phyloP scores from a whole-genome alignment of 768 basidiomycete species.

The Pholiota molesta region DNA sequence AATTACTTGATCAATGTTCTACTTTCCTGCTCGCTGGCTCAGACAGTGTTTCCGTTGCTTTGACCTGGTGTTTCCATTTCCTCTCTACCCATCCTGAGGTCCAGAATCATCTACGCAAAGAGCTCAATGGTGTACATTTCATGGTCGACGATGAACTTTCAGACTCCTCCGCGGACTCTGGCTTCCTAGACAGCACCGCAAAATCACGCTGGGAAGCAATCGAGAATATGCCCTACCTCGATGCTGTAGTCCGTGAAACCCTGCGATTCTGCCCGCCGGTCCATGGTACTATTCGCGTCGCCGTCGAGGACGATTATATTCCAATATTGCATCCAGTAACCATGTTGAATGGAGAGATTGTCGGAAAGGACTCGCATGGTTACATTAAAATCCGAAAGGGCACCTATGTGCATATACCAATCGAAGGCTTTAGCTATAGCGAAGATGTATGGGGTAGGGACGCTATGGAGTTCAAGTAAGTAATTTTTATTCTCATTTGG shows the following conservation, averaged over 20 bases:
- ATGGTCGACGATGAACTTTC: conserved; percentile 22
- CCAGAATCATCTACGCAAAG: conserved; percentile 59
- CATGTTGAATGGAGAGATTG: conserved; percentile 42
- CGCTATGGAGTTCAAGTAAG: conserved; percentile 56
- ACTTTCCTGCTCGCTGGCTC: conserved; percentile 69
- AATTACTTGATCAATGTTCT: conserved; percentile 65
- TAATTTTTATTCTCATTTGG: conserved; percentile 5
- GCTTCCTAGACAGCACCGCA: conserved; percentile 25
- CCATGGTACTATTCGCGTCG: conserved; percentile 60
- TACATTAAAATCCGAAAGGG: conserved; percentile 53
- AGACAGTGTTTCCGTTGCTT: conserved; percentile 57
- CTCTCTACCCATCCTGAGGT: conserved; percentile 56
- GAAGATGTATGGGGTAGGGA: conserved; percentile 60
- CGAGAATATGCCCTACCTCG: conserved; percentile 53
- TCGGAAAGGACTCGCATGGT: conserved; percentile 27
- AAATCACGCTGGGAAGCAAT: conserved; percentile 35
- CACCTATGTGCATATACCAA: conserved; percentile 57
- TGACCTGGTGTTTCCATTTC: conserved; percentile 61
- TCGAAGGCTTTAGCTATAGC: conserved; percentile 55
- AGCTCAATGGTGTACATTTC: conserved; percentile 33
- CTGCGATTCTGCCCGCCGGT: conserved; percentile 60
- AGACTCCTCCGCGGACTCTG: conserved; percentile 27
- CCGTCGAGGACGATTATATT: conserved; percentile 54
- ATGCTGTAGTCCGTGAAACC: conserved; percentile 59
- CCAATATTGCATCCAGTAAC: conserved; percentile 49